Evolutionary conservation across 2,329 filamentous ascomycete species (phyloP), one percentile per base, ranked within the genome.

Genomic region (Pseudocercospora eumusae): DNA sequence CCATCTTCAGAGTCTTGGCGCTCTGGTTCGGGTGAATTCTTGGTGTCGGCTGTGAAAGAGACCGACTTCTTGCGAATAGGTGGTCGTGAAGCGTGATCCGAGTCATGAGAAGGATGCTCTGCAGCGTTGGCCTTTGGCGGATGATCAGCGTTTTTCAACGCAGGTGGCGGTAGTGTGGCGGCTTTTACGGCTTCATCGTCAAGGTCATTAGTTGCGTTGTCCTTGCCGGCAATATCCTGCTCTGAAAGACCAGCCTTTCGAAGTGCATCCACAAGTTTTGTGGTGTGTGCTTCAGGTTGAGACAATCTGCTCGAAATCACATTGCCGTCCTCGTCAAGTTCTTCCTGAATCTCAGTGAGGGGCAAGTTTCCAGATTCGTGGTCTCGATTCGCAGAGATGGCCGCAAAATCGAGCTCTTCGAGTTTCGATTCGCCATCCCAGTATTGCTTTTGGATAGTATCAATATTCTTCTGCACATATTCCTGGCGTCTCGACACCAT

Each of bases 251-350:
- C 92, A n/a, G 87, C 91, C 74, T 93, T 93, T 70, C 88, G 82
- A 60, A 97, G 77, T 0, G 87, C 85, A 56, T 93, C 87, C 15
- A 90, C 75, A 3, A 97, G 80, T 67, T 90, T 84, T 8, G 86
- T 81, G 18, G 89, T 84, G 13, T 83, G 80, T 57, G 88, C 85
- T 6, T 88, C 88, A 0, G 92, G 89, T n/a, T 78, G 75, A 3
- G 73, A 73, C 23, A 81, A 68, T 1, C 73, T 76, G 66, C 77
- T 78, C 1, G 79, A 90, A 55, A 96, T 76, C 3, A 98, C 84
- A 71, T 96, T 95, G 60, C 88, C 95, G 10, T 96, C 86, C 8
- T 97, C 93, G 72, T 98, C 95, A 23, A 98, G 81, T 78, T 96
- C 87, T 76, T 99, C 95, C 59, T 92, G 82, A 67, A 99, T 98